Base-by-base conservation (phyloP, 2,329 filamentous ascomycete genomes). In the Septoria petroselini region DNA sequence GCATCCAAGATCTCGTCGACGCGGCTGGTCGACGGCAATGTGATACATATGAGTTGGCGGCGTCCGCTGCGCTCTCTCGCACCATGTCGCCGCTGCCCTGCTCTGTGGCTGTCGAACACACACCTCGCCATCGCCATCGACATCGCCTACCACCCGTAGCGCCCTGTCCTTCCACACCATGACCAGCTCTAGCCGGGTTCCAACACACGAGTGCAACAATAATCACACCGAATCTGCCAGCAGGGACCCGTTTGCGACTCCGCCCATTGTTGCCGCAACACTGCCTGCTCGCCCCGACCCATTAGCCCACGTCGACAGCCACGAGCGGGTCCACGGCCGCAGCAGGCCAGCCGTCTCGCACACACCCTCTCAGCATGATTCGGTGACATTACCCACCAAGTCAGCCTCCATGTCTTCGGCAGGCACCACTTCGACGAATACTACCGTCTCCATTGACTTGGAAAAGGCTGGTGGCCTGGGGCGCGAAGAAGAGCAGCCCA, bases 351-450 rank as follows among this genome's bases (percentile, higher is more conserved):
- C 34, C 38, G 46, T 46, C 21, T 31, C 40, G 27, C 40, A 50
- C 37, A 45, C 48, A 14, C 27, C 30, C 46, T 35, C 38, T 5
- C 41, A 48, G 27, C 45, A 60, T 55, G 51, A 46, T 35, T 50
- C 52, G 18, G 39, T 44, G 25, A 30, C 46, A 23, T 54, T 50
- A 33, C 48, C 54, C n/a, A 43, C 53, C 50, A 62, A 61, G 49
- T 58, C 59, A n/a, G 53, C 55, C 23, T 65, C 65, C 7, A 52
- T 64, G 52, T 66, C 62, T n/a, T 65, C 61, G 12, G 50, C 48
- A 11, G 61, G 52, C 23, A 53, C 54, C 17, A 55, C 51, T 39
- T 55, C 60, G 4, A 50, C 53, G 12, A 62, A 30, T 25, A 30
- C 30, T 21, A 37, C 33, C 6, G 21, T 62, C 9, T 64, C 62